Evolutionary conservation across 495 filamentous ascomycete genomes (phyloP).

Genomic region (Xylaria intraflava): DNA sequence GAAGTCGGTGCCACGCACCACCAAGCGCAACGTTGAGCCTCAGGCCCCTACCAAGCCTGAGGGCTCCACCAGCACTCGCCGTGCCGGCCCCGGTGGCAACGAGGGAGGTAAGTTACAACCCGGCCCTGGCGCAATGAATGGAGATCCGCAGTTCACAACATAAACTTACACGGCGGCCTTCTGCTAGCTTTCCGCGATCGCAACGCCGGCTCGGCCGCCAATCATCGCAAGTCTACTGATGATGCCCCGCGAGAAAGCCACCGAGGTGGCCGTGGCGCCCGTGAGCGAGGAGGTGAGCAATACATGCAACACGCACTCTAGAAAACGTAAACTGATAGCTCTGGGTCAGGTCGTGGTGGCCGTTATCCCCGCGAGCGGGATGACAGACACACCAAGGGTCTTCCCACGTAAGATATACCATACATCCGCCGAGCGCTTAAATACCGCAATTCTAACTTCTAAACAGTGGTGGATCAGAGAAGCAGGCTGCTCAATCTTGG

Average conservation of each 20-base stretch:
- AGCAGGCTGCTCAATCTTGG: conserved; percentile 89
- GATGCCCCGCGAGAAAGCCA: conserved; percentile 53
- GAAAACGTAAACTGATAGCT: conserved; percentile 7
- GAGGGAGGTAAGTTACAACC: conserved; percentile 61
- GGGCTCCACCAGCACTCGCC: conserved; percentile 42
- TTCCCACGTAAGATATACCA: conserved; percentile 52
- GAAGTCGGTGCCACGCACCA: conserved; percentile 66
- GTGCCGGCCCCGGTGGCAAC: conserved; percentile 59
- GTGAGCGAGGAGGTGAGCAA: conserved; percentile 51
- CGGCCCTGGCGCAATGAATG: neutral
- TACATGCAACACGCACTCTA: conserved; percentile 20
- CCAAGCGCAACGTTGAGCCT: conserved; percentile 84
- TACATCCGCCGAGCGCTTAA: neutral
- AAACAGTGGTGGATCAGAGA: conserved; percentile 65
- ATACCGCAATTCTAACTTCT: conserved; percentile 13
- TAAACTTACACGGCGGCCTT: conserved; percentile 4
- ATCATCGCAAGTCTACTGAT: conserved; percentile 74
- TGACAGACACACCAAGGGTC: conserved; percentile 76
- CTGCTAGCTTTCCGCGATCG: conserved; percentile 81
- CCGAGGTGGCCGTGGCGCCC: conserved; percentile 48
- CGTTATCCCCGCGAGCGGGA: conserved; percentile 49
- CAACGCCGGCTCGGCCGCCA: conserved; percentile 71
- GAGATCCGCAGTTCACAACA: neutral
- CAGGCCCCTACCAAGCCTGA: conserved; percentile 52
- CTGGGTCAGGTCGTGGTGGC: conserved; percentile 37